Percentiles rank a stretch among this genome's conserved stretches.
Conservation (phyloP, 345 rosid species). For the Carallia brachiata region DNA sequence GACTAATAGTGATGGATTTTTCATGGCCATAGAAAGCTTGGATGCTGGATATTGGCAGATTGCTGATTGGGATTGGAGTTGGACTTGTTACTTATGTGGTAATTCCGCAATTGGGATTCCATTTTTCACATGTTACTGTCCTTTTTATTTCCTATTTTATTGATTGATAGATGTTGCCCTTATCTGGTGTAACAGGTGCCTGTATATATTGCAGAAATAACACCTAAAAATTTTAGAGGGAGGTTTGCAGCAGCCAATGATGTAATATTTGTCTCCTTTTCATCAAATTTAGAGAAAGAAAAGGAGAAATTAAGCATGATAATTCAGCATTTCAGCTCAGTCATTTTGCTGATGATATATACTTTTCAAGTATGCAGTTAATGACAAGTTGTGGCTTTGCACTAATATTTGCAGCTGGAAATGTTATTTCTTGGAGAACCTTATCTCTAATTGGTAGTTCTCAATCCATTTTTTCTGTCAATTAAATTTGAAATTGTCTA, state of each 20-base stretch:
- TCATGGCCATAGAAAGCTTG: conserved; percentile 27
- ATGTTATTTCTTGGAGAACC: conserved; percentile 21
- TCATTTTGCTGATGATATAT: background rate
- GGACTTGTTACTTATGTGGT: conserved; percentile 44
- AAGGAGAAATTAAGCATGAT: no score
- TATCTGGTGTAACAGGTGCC: conserved; percentile 14
- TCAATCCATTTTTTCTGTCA: background rate
- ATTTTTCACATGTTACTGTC: background rate
- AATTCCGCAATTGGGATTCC: background rate
- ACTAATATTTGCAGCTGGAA: conserved; percentile 17
- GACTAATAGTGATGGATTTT: background rate
- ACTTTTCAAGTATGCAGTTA: conserved; percentile 15
- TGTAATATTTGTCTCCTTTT: background rate
- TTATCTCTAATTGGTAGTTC: conserved; percentile 26
- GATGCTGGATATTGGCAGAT: conserved; percentile 40
- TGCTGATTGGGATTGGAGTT: conserved; percentile 37
- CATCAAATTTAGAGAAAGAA: no score
- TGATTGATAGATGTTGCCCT: background rate
- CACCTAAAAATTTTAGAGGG: conserved; percentile 32
- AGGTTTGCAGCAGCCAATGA: conserved; percentile 11
- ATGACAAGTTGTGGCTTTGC: conserved; percentile 11
- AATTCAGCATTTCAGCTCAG: no score
- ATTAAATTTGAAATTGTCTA: background rate
- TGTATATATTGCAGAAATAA: conserved; percentile 27
- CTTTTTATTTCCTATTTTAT: no score